Evolutionary conservation across 2,329 filamentous ascomycete species (phyloP), one percentile per base, ranked within the genome.

Genomic region (Aspergillus fumigatiaffinis): DNA sequence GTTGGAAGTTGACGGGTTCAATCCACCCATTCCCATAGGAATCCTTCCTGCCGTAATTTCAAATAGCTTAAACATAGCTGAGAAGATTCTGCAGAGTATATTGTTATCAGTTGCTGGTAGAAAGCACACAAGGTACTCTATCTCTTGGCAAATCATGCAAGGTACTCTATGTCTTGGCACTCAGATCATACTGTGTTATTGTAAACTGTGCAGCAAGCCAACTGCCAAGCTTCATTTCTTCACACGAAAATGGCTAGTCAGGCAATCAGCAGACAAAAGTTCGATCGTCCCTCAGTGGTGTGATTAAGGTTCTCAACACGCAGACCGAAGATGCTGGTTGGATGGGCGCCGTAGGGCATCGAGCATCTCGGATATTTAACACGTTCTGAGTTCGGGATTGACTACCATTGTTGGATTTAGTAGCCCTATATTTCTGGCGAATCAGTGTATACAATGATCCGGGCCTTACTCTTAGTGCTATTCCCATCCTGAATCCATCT

Each of bases 391-490:
- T 14, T 64, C 68, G 4, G 75, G 77, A 32, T 55, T 60, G 12
- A 65, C 76, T 29, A 80, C 76, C 17, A 78, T 75, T 54, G 77
- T 80, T 44, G 77, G 77, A 79, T 20, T 65, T 83, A 2, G 73
- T 77, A 5, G 70, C 76, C 7, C 71, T 71, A 47, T 80, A 82
- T n/a, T 9, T 83, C 3, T 75, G 71, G 41, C 78, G 81, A 6
- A 81, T 82, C 56, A 74, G 72, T 42, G 66, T 63, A 2, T 82
- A 80, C 63, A 80, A 83, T 60, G 71, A 71, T 29, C 66, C 73
- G n/a, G 71, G 69, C 3, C 60, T 62, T 4, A 68, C 66, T 4
- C 71, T 83, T 2, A 82, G 81, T 58, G 76, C 80, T 4, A 77
- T 82, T 5, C 78, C 79, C 7, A 66, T 82, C 14, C 67, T 83